These are phyloP conservation scores for Gynostemma pentaphyllum DNA, from an alignment of 306 rosid species.

Conservation along the genomic window DNA sequence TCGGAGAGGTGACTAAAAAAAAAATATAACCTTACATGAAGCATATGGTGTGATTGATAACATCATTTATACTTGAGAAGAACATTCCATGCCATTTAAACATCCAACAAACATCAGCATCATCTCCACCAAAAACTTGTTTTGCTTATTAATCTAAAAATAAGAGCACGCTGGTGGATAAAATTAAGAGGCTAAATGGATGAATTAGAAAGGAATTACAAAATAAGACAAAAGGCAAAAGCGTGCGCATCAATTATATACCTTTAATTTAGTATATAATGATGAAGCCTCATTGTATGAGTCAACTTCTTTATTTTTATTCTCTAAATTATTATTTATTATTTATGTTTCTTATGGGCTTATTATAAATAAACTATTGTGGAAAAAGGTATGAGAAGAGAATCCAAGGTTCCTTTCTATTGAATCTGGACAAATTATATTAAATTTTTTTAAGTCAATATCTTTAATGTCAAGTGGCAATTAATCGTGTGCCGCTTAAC, in stretches of 20 bases:
- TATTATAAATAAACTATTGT: not conserved
- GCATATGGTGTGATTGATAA: not conserved
- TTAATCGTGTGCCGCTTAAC: too few species aligned
- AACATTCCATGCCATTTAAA: not conserved
- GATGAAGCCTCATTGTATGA: not conserved
- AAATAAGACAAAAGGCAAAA: not conserved
- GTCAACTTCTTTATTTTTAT: slow-evolving; percentile 5
- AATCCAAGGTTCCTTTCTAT: not conserved
- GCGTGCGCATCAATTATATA: not conserved
- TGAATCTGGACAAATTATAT: not conserved
- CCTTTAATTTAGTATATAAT: not conserved
- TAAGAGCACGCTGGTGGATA: not conserved
- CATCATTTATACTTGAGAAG: not conserved
- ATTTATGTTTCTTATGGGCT: not conserved
- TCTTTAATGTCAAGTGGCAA: not conserved
- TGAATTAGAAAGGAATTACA: not conserved
- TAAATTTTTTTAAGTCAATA: not conserved
- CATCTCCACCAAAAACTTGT: not conserved
- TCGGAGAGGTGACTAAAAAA: too few species aligned
- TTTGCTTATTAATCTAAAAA: slow-evolving; percentile 3
- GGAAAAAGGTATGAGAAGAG: not conserved
- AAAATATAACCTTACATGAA: too few species aligned
- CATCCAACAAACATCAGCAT: not conserved
- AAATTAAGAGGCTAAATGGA: not conserved
- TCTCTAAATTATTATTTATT: too few species aligned